Evolutionary conservation across 495 filamentous ascomycete species (phyloP).

Genomic region (Penicillium fimorum): DNA sequence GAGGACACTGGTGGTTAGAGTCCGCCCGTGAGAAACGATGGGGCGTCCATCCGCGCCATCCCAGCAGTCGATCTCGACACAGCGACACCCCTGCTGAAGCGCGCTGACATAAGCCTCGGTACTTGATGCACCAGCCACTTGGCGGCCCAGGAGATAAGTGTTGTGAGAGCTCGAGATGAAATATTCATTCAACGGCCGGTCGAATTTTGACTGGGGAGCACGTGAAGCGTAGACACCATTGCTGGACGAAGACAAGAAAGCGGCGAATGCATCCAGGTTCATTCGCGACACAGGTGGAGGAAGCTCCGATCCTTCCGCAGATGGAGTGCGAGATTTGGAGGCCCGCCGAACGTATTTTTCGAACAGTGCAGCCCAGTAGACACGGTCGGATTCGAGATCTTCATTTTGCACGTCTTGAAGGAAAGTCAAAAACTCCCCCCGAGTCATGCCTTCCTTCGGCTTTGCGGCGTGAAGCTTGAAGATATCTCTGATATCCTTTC

Average conservation of each 20-base stretch:
- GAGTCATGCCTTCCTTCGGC: constrained; percentile 59
- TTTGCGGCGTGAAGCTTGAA: constrained; percentile 56
- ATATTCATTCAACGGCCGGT: constrained; percentile 92
- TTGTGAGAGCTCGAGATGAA: constrained; percentile 99
- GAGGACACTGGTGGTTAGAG: constrained; percentile 78
- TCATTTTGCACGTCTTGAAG: constrained; percentile 71
- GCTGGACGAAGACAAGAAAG: constrained; percentile 70
- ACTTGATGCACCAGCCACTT: constrained; percentile 85
- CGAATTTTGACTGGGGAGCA: constrained; percentile 58
- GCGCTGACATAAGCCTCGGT: constrained; percentile 91
- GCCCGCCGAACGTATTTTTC: constrained; percentile 65
- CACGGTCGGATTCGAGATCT: constrained; percentile 62
- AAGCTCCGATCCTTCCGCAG: constrained; percentile 34
- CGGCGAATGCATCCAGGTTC: constrained; percentile 69
- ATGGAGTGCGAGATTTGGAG: constrained; percentile 50
- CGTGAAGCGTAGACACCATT: constrained; percentile 61
- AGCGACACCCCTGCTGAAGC: constrained; percentile 85
- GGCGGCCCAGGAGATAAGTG: constrained; percentile 89
- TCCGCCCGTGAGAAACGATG: constrained; percentile 85
- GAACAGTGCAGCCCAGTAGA: constrained; percentile 72
- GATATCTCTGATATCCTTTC: constrained; percentile 73
- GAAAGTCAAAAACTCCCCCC: constrained; percentile 72
- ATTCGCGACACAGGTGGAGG: constrained; percentile 53
- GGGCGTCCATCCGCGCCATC: constrained; percentile 84
- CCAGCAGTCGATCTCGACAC: constrained; percentile 98